phyloP scores from a whole-genome alignment of 352 stramenopile species.

The Globisporangium cylindrosporum region DNA sequence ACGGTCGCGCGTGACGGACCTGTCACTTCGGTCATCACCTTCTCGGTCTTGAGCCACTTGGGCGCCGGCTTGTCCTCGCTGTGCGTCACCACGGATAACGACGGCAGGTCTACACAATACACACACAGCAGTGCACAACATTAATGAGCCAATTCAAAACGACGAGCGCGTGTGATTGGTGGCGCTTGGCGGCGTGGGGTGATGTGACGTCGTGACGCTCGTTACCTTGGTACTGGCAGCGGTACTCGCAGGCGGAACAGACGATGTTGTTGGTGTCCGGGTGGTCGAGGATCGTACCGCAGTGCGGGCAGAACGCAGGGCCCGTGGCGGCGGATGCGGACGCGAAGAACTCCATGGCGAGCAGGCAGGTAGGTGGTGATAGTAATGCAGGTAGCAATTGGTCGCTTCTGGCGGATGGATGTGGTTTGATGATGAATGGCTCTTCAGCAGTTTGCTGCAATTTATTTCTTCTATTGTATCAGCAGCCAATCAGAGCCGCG shows the following conservation, averaged over 20 bases:
- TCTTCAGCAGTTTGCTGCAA: neutral
- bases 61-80: slow-evolving; percentile 76
- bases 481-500: neutral
- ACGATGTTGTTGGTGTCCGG: slow-evolving; percentile 87
- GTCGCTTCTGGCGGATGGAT: slow-evolving; percentile 8
- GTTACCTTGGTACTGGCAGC: slow-evolving; percentile 80
- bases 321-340: slow-evolving; percentile 52
- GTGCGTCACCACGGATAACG: slow-evolving; percentile 65
- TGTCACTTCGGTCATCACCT: slow-evolving; percentile 77
- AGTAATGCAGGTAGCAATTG: slow-evolving; percentile 11
- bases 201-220: neutral
- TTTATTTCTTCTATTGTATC: neutral
- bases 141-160: neutral
- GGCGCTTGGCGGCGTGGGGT: neutral
- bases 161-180: neutral
- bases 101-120: slow-evolving; percentile 62
- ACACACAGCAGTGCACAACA: slow-evolving; percentile 6
- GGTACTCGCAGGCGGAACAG: slow-evolving; percentile 83
- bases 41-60: slow-evolving; percentile 78
- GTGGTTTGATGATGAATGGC: neutral
- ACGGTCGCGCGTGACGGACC: slow-evolving; percentile 92
- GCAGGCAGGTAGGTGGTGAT: slow-evolving; percentile 10
- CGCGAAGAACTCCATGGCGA: slow-evolving; percentile 71
- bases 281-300: slow-evolving; percentile 85
- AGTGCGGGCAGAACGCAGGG: slow-evolving; percentile 86